These are phyloP conservation scores for Gloeostereum incarnatum DNA, from an alignment of 768 basidiomycete genomes.

Conservation along the genomic window DNA sequence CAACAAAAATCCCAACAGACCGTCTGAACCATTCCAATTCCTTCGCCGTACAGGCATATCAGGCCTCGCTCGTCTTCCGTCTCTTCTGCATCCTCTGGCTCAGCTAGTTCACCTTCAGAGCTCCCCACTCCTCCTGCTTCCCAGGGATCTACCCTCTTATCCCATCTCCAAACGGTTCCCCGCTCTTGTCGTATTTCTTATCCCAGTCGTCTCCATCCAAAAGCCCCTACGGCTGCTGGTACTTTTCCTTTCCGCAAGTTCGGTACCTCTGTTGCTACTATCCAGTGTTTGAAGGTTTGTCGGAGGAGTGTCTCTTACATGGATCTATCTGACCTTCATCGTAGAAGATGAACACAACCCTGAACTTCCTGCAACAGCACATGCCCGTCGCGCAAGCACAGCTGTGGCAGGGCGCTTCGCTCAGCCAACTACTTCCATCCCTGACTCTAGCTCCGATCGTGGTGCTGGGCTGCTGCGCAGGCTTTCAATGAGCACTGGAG, in stretches of 20 bases:
- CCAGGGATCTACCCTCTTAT: conserved; percentile 32
- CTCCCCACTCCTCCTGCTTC: conserved; percentile 41
- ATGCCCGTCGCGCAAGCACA: conserved; percentile 57
- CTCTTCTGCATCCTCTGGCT: conserved; percentile 50
- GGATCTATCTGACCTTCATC: conserved; percentile 4
- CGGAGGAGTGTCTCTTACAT: not conserved
- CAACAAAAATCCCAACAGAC: conserved; percentile 28
- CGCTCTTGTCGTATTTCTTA: conserved; percentile 64
- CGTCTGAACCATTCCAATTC: conserved; percentile 62
- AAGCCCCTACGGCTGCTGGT: conserved; percentile 23
- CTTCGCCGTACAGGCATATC: conserved; percentile 21
- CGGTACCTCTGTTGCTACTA: too few species aligned
- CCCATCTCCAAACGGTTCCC: conserved; percentile 53
- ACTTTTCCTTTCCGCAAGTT: conserved; percentile 61
- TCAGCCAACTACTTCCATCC: conserved; percentile 32
- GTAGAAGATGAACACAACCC: conserved; percentile 29
- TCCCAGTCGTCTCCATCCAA: conserved; percentile 49
- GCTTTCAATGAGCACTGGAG: conserved; percentile 55
- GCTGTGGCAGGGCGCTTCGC: conserved; percentile 44
- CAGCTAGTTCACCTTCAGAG: conserved; percentile 43
- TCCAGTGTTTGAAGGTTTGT: conserved; percentile 54
- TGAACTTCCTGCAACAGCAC: conserved; percentile 31
- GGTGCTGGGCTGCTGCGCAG: conserved; percentile 66
- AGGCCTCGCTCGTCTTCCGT: conserved; percentile 55
- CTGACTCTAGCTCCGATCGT: conserved; percentile 48